Conservation (phyloP, 805 yeast species). For the Priceomyces castillae region DNA sequence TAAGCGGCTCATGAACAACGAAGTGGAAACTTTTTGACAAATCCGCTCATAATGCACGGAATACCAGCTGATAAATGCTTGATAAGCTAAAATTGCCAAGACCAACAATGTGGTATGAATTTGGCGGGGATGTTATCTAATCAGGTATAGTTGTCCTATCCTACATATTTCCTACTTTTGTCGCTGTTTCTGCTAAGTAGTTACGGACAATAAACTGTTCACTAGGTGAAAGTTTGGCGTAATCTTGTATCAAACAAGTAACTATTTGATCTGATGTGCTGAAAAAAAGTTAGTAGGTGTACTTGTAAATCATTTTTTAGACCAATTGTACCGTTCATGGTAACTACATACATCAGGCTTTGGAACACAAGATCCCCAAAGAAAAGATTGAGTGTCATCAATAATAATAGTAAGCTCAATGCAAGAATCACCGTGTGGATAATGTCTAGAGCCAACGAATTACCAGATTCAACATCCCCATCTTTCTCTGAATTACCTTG, state of each 20-base stretch:
- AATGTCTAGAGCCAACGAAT: not conserved
- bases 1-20: no score
- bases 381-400: constrained; percentile 4
- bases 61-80: no score
- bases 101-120: no score
- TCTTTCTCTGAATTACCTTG: not conserved
- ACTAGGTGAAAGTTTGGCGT: not conserved
- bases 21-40: no score
- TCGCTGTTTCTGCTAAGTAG: not conserved
- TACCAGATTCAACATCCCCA: not conserved
- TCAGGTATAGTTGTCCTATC: no score
- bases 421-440: constrained; percentile 5
- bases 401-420: constrained; percentile 4
- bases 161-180: no score
- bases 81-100: no score
- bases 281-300: not conserved
- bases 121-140: no score
- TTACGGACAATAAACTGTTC: not conserved
- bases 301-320: no score
- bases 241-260: constrained; percentile 8
- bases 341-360: not conserved
- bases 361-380: not conserved
- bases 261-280: constrained; percentile 1
- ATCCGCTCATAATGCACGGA: no score
- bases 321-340: not conserved